Evolutionary conservation across 495 filamentous ascomycete genomes (phyloP).

Genomic region (Amorphotheca resinae): DNA sequence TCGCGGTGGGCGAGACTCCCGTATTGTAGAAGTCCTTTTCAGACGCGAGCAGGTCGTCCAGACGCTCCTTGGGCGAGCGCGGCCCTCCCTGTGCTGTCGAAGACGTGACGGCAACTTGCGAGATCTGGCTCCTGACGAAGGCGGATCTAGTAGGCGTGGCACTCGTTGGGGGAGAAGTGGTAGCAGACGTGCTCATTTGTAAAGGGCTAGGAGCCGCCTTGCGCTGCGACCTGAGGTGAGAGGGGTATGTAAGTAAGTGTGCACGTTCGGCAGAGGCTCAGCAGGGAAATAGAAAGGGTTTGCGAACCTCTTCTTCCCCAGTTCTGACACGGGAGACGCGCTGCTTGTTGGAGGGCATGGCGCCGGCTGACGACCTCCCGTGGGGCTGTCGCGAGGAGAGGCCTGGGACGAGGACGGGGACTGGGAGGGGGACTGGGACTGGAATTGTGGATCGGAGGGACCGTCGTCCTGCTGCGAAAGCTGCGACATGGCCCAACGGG

Average conservation of each 20-base stretch:
- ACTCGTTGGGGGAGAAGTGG: constrained; percentile 15
- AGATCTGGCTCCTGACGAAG: constrained; percentile 9
- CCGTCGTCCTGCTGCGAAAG: constrained; percentile 21
- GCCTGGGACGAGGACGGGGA: too few species aligned
- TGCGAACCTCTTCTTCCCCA: constrained; percentile 15
- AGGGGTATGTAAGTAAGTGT: constrained; percentile 4
- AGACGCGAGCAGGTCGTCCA: constrained; percentile 21
- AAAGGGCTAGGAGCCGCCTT: constrained; percentile 24
- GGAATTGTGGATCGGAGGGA: constrained; percentile 13
- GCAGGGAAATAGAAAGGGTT: constrained; percentile 2
- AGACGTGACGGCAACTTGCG: neutral
- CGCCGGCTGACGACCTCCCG: constrained; percentile 15
- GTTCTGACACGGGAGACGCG: constrained; percentile 5
- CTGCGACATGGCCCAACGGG: constrained; percentile 20
- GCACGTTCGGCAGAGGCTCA: neutral
- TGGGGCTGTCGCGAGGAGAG: constrained; percentile 23
- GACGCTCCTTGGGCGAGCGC: constrained; percentile 22
- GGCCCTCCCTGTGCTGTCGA: constrained; percentile 6
- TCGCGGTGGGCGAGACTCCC: constrained; percentile 9
- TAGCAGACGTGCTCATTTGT: constrained; percentile 20
- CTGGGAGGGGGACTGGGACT: constrained; percentile 13
- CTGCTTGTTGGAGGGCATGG: constrained; percentile 15
- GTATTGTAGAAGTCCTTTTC: constrained; percentile 18
- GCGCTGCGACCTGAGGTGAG: constrained; percentile 14
- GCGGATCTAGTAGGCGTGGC: constrained; percentile 20